Percentiles rank a stretch among this genome's conserved stretches.
These are phyloP conservation scores for Aphanomyces stellatus DNA, from an alignment of 352 stramenopile genomes.

Conservation along the genomic window DNA sequence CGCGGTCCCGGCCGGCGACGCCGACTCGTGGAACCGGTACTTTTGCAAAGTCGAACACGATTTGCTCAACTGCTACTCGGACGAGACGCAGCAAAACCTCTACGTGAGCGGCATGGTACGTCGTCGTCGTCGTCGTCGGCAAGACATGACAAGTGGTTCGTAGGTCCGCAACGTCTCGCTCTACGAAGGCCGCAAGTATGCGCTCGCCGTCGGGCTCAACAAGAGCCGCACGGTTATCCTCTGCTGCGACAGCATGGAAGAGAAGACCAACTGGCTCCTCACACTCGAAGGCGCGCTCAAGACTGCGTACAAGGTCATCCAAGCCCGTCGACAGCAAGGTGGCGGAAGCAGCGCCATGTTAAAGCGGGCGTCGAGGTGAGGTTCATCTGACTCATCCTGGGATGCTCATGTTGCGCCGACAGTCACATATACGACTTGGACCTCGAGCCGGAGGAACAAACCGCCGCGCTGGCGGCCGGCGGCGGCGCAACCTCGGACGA, in stretches of 20 bases:
- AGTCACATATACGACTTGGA: slow-evolving; percentile 19
- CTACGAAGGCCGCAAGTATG: slow-evolving; percentile 71
- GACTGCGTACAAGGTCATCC: slow-evolving; percentile 11
- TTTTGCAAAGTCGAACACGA: slow-evolving; percentile 14
- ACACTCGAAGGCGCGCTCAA: slow-evolving; percentile 24
- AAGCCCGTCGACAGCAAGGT: not conserved
- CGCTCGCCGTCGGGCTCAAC: slow-evolving; percentile 60
- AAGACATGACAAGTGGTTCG: too few species aligned
- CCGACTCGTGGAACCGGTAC: slow-evolving; percentile 9
- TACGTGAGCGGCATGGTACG: slow-evolving; percentile 16
- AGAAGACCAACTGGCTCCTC: slow-evolving; percentile 79
- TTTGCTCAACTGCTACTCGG: slow-evolving; percentile 9
- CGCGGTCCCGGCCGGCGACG: not conserved
- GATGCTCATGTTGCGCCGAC: not conserved
- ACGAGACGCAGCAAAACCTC: slow-evolving; percentile 8
- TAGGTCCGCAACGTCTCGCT: slow-evolving; percentile 57
- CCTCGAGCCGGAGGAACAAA: not conserved
- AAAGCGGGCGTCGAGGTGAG: slow-evolving; percentile 1
- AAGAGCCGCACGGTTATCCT: slow-evolving; percentile 60
- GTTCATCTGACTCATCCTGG: not conserved
- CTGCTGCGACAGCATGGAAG: slow-evolving; percentile 68
- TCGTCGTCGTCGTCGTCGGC: too few species aligned
- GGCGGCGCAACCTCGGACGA: not conserved
- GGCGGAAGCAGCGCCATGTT: not conserved
- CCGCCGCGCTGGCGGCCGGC: too few species aligned